Evolutionary conservation across 2,329 filamentous ascomycete genomes (phyloP).

Genomic region (Juglanconis oblonga): DNA sequence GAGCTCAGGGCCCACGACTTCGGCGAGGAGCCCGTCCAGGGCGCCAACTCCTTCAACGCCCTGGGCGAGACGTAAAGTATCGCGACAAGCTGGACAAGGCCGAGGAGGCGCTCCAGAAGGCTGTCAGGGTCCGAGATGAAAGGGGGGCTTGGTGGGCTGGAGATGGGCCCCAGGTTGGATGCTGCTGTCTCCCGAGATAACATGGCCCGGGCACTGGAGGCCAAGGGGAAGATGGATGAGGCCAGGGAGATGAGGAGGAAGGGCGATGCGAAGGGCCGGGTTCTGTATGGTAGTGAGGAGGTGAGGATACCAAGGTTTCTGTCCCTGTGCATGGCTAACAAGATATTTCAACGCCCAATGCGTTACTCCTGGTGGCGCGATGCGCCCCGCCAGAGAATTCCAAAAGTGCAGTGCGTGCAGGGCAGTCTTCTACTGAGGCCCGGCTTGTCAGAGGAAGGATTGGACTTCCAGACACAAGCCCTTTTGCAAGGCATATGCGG

Average conservation of each 20-base stretch:
- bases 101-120: neutral
- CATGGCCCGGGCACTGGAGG: conserved; percentile 7
- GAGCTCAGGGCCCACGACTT: neutral
- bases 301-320: too few relatives aligned
- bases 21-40: neutral
- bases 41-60: conserved; percentile 3
- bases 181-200: conserved; percentile 3
- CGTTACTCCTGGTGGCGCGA: too few relatives aligned
- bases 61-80: neutral
- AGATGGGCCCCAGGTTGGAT: neutral
- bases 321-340: too few relatives aligned
- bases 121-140: conserved; percentile 1
- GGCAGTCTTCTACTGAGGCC: too few relatives aligned
- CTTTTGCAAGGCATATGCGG: too few relatives aligned
- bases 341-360: too few relatives aligned
- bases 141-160: neutral
- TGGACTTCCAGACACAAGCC: too few relatives aligned
- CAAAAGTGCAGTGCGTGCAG: too few relatives aligned
- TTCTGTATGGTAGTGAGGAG: neutral
- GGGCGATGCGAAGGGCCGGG: neutral
- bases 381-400: too few relatives aligned
- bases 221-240: neutral
- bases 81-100: neutral
- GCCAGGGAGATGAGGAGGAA: conserved; percentile 2
- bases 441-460: too few relatives aligned